Evolutionary conservation across 768 basidiomycete species (phyloP).

Genomic region (Tulasnella sp.): DNA sequence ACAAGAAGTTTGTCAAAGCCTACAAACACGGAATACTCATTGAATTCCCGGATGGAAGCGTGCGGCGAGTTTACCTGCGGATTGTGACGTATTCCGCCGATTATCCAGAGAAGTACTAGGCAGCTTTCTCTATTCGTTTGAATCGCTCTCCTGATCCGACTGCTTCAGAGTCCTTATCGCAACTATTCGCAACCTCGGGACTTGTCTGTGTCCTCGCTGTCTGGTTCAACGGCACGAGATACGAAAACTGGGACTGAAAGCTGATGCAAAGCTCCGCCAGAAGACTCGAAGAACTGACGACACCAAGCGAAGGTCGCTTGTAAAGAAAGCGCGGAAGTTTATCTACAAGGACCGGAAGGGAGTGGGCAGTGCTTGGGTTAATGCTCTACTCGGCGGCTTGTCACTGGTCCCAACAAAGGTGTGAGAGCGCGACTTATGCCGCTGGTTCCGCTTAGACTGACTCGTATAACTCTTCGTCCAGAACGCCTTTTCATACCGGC

Average conservation of each 20-base stretch:
- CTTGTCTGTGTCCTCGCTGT: conserved; percentile 45
- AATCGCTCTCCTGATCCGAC: neutral
- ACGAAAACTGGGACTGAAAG: neutral
- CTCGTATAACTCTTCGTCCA: conserved; percentile 35
- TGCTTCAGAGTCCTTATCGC: conserved; percentile 27
- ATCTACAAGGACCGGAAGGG: conserved; percentile 27
- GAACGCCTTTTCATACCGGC: conserved; percentile 44
- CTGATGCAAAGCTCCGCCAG: neutral
- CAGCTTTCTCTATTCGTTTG: neutral
- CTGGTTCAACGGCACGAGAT: conserved; percentile 38
- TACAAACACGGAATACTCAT: conserved; percentile 35
- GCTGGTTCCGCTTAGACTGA: neutral
- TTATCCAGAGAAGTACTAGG: conserved; percentile 47
- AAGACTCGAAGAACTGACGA: neutral
- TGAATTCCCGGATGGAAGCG: conserved; percentile 28
- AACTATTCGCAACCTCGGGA: conserved; percentile 20
- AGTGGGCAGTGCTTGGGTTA: conserved; percentile 24
- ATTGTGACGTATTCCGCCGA: conserved; percentile 47
- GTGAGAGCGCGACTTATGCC: neutral
- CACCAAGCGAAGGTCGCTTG: neutral
- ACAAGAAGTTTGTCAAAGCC: conserved; percentile 32
- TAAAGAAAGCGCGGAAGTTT: conserved; percentile 24
- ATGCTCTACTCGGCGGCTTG: conserved; percentile 32
- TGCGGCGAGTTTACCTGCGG: conserved; percentile 39
- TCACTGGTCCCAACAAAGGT: conserved; percentile 30